Evolutionary conservation across 2,329 filamentous ascomycete species (phyloP).

Genomic region (Chaetomium sp.): DNA sequence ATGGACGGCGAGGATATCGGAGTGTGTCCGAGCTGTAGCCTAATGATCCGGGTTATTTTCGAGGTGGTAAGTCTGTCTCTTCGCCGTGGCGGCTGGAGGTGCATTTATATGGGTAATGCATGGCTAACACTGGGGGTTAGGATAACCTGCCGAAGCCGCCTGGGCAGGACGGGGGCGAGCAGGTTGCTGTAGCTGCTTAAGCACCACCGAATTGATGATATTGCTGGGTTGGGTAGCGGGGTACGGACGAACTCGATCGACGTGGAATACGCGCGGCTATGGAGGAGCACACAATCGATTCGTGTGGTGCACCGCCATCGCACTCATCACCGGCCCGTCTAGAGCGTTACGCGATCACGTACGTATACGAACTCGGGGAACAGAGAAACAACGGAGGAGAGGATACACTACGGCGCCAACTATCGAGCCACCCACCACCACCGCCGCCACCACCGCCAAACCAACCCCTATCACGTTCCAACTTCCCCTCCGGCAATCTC

Average conservation of each 20-base stretch:
- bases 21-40: conserved; percentile 95
- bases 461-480: not conserved
- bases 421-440: not conserved
- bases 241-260: not conserved
- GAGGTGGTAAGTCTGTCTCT: conserved; percentile 55
- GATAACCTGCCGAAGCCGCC: conserved; percentile 49
- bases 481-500: not conserved
- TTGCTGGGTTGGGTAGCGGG: not conserved
- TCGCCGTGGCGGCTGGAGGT: not conserved
- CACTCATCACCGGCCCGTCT: not conserved
- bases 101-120: not conserved
- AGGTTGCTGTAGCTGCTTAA: conserved; percentile 48
- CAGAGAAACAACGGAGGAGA: not conserved
- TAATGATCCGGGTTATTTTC: conserved; percentile 96
- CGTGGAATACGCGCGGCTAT: not conserved
- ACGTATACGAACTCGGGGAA: not conserved
- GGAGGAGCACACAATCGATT: not conserved
- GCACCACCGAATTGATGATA: not conserved
- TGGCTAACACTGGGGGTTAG: conserved; percentile 35
- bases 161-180: conserved; percentile 39
- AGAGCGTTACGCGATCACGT: not conserved
- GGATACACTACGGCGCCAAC: not conserved
- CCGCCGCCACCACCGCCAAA: not conserved
- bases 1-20: conserved; percentile 85
- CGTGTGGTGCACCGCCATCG: not conserved